Evolutionary conservation across 331 rosid genomes (phyloP).

Genomic region (Arachis monticola): DNA sequence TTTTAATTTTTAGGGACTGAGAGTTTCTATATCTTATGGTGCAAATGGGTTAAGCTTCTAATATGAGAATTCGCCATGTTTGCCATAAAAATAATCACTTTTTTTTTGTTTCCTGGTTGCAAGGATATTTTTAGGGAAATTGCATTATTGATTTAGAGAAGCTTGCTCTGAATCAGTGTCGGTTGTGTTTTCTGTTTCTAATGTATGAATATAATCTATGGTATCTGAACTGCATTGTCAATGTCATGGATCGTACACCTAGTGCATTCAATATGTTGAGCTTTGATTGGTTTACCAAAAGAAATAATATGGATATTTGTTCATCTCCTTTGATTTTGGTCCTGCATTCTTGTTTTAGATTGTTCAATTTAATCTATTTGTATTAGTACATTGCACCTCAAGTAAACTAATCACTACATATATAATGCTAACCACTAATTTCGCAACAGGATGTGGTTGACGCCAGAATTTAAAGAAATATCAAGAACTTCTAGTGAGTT

Average conservation of each 20-base stretch:
- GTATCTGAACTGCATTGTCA: constrained; percentile 22
- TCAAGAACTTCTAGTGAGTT: constrained; percentile 50
- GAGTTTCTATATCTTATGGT: constrained; percentile 22
- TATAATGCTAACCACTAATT: constrained; percentile 35
- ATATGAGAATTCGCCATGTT: constrained; percentile 19
- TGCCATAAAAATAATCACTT: constrained; percentile 2
- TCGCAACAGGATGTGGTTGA: constrained; percentile 72
- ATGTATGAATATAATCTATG: constrained; percentile 23
- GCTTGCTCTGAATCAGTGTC: neutral
- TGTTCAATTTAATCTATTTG: constrained; percentile 9
- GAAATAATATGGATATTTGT: neutral
- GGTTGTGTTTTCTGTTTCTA: neutral
- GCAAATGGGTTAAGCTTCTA: constrained; percentile 1
- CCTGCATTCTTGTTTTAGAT: constrained; percentile 14
- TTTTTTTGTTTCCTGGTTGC: constrained; percentile 7
- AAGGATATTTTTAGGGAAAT: constrained; percentile 12
- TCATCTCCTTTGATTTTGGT: constrained; percentile 26
- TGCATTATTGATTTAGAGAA: constrained; percentile 3
- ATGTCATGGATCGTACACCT: constrained; percentile 5
- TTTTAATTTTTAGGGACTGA: constrained; percentile 21
- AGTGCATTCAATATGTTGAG: constrained; percentile 4
- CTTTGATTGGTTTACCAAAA: neutral
- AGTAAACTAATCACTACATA: constrained; percentile 20
- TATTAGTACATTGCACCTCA: constrained; percentile 26
- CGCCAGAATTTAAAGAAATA: constrained; percentile 56